Base-by-base conservation (phyloP, 2,329 filamentous ascomycete genomes). In the Pestalotiopsis sp. region DNA sequence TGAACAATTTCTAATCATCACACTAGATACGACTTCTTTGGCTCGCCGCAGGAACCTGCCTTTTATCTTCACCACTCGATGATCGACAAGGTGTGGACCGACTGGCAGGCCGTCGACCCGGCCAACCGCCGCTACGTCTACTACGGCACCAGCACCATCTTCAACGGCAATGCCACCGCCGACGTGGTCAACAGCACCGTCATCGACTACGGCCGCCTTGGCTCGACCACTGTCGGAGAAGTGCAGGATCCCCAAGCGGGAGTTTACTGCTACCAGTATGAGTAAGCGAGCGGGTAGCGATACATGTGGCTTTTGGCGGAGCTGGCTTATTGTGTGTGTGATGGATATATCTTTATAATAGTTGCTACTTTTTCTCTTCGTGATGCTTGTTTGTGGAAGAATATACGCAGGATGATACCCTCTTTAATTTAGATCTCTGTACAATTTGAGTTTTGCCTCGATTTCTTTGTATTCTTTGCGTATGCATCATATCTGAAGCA, bases 61-160 rank as follows among this genome's bases (percentile, higher is more conserved):
- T 75, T 75, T 52, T 75, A 72, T 56, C 66, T 75, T 3, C 74
- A 76, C 62, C 74, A 69, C 20, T 27, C 39, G 11, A 72, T 72
- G 70, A 58, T 69, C 45, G 68, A 69, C 36, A 57, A 66, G 25
- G 45, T 64, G 9, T 74, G 71, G 71, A 63, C 31, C 20, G 60
- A 39, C 20, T 63, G 60, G 60, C 60, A 63, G 31, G 31, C 27
- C 31, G 60, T 63, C 1, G 60, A 63, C n/a, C 60, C 60, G 7
- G 60, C 5, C 14, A 63, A 23, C 31, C 60, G 60, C 36, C 31
- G 60, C 5, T 45, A 63, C 36, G 60, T 63, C 31, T 63, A 63
- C 31, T 20, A 14, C 14, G 60, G 60, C 31, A 63, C 60, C 27
- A 63, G 60, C 60, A 63, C 60, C 27, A 63, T 63, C 38, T 63